Percentiles rank a stretch among this genome's conserved stretches.
These are phyloP conservation scores for Nothophaeocryptopus gaeumannii DNA, from an alignment of 2,329 filamentous ascomycete genomes.

Conservation along the genomic window DNA sequence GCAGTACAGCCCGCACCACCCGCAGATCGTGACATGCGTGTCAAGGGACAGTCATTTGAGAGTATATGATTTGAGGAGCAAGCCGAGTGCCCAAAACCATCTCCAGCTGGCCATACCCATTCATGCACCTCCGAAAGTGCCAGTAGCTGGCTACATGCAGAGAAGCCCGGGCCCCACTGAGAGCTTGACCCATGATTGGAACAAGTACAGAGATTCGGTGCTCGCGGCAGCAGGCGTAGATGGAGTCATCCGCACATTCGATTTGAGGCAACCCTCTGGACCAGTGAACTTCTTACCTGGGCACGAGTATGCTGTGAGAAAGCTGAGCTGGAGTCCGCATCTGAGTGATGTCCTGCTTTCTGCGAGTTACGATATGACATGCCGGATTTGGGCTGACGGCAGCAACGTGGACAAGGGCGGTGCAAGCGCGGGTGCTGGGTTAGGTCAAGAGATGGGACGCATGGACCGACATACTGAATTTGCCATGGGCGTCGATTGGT, in stretches of 20 bases:
- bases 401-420: constrained; percentile 47
- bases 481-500: constrained; percentile 95
- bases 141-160: constrained; percentile 44
- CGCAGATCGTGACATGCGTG: constrained; percentile 80
- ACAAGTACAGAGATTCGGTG: constrained; percentile 86
- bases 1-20: constrained; percentile 85
- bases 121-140: constrained; percentile 62
- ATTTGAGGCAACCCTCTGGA: constrained; percentile 75
- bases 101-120: constrained; percentile 79
- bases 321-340: constrained; percentile 89
- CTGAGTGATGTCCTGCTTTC: constrained; percentile 82
- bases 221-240: constrained; percentile 90
- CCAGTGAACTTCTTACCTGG: constrained; percentile 73
- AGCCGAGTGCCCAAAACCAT: constrained; percentile 82
- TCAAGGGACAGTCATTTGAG: constrained; percentile 85
- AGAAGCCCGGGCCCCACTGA: constrained; percentile 64
- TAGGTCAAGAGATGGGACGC: constrained; percentile 65
- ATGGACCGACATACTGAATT: constrained; percentile 97
- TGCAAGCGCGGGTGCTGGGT: constrained; percentile 35
- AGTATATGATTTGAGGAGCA: constrained; percentile 87
- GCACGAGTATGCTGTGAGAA: constrained; percentile 86
- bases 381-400: constrained; percentile 89
- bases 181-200: constrained; percentile 95
- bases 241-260: constrained; percentile 80
- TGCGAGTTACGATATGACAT: constrained; percentile 97